phyloP scores from a whole-genome alignment of 345 rosid genomes.

The Ailanthus altissimus region DNA sequence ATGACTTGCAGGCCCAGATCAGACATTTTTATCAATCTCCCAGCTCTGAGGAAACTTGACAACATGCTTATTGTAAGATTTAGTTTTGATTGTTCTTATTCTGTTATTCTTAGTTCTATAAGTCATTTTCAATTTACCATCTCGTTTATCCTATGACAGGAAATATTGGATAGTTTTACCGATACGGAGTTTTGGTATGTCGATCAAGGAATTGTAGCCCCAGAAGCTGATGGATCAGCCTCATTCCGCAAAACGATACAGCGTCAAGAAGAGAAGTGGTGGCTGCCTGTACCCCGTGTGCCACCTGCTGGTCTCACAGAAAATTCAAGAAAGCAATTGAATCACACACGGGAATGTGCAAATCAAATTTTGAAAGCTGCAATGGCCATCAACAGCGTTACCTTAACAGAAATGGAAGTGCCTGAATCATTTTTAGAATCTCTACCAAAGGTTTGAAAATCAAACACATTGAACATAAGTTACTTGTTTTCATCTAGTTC shows the following conservation, averaged over 20 bases:
- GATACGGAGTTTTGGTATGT: conserved; percentile 90
- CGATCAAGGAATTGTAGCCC: conserved; percentile 86
- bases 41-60: conserved; percentile 85
- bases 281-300: conserved; percentile 97
- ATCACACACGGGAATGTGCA: conserved; percentile 71
- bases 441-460: conserved; percentile 73
- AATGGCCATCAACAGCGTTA: conserved; percentile 76
- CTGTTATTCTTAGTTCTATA: not conserved
- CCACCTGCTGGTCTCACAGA: conserved; percentile 80
- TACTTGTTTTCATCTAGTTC: not conserved
- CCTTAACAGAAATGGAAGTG: conserved; percentile 87
- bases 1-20: conserved; percentile 94
- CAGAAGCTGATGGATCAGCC: conserved; percentile 80
- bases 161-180: conserved; percentile 69
- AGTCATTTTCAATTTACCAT: not conserved
- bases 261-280: conserved; percentile 98
- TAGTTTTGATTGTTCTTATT: not conserved
- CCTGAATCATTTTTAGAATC: conserved; percentile 83
- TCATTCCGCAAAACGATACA: conserved; percentile 75
- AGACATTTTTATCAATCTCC: conserved; percentile 84
- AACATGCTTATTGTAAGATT: conserved; percentile 90
- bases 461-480: not conserved
- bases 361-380: conserved; percentile 94
- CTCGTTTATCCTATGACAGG: conserved; percentile 44
- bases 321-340: conserved; percentile 71